Percentiles rank a stretch among this genome's conserved stretches.
These are phyloP conservation scores for Fusarium pilosicola DNA, from an alignment of 2,329 filamentous ascomycete genomes.

Conservation along the genomic window DNA sequence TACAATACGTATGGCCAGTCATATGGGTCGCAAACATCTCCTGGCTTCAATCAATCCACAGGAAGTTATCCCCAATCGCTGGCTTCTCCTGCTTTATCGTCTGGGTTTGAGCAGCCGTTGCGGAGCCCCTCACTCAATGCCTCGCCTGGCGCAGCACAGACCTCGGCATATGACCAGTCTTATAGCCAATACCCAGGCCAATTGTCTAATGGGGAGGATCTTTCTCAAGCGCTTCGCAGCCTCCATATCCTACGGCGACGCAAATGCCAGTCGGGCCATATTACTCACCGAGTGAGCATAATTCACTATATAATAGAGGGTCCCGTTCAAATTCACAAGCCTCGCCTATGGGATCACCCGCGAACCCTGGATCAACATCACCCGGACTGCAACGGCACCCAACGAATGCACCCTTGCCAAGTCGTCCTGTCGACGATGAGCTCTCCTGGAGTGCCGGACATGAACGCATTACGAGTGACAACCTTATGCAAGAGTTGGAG, in stretches of 20 bases:
- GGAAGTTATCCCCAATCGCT: conserved; percentile 42
- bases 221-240: conserved; percentile 50
- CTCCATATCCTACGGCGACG: conserved; percentile 62
- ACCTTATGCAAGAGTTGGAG: conserved; percentile 68
- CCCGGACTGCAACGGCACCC: conserved; percentile 65
- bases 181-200: conserved; percentile 51
- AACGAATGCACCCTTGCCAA: conserved; percentile 69
- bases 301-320: conserved; percentile 56
- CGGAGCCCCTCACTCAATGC: conserved; percentile 50
- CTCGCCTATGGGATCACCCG: conserved; percentile 59
- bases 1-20: conserved; percentile 57
- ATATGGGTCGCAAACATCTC: conserved; percentile 52
- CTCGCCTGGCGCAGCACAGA: conserved; percentile 42
- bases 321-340: conserved; percentile 62
- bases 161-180: conserved; percentile 52
- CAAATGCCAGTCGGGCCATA: conserved; percentile 64
- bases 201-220: conserved; percentile 54
- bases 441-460: conserved; percentile 55
- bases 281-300: conserved; percentile 59
- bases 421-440: conserved; percentile 59
- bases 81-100: conserved; percentile 45
- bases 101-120: conserved; percentile 55
- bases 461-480: conserved; percentile 60
- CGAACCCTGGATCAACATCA: conserved; percentile 51
- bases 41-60: conserved; percentile 50